Base-by-base conservation (phyloP, 352 stramenopile genomes). In the Globisporangium viniferum region DNA sequence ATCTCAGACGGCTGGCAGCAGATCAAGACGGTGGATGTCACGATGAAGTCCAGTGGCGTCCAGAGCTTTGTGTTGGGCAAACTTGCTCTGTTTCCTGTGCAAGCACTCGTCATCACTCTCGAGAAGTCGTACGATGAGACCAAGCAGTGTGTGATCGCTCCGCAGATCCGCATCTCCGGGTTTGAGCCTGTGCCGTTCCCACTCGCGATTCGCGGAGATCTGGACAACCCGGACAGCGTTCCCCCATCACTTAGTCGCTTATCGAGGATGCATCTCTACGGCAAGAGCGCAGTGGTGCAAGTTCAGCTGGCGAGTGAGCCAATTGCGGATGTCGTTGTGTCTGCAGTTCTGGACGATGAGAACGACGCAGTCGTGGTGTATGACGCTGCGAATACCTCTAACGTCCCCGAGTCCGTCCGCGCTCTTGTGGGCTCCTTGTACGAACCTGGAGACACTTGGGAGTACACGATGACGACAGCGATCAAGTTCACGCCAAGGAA, bases 271-370 rank as follows among this genome's bases (percentile, higher is more conserved):
- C 84, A 93, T 53, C 54, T 77, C 33, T 73, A 68, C 61, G 84
- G 84, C 2, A 59, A 49, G 12, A 56, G 62, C 0, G 73, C 73
- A 1, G 69, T 63, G 10, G 41, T 93, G 0, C 44, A 65, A 20
- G 70, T 93, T 33, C 73, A 63, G 22, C 74, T 93, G 22, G 62
- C 82, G 4, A 93, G 82, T 27, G 84, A 93, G 54, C 84, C 84
- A 24, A 57, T 90, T 1, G 57, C 56, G 31, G 72, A 88, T 62
- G 76, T 86, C 12, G 59, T 79, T 10, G 58, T 93, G 20, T 75
- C 73, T 14, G 72, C 81, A 24, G 53, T 81, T 9, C 3, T 69
- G 2, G 72, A 88, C 18, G 12, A 56, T 1, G 59, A 64, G 3
- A 84, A 73, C 62, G 49, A 54, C 3, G 39, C 67, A 18, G 55